Base-by-base conservation (phyloP, 768 basidiomycete genomes). In the Sutorius australiensis region DNA sequence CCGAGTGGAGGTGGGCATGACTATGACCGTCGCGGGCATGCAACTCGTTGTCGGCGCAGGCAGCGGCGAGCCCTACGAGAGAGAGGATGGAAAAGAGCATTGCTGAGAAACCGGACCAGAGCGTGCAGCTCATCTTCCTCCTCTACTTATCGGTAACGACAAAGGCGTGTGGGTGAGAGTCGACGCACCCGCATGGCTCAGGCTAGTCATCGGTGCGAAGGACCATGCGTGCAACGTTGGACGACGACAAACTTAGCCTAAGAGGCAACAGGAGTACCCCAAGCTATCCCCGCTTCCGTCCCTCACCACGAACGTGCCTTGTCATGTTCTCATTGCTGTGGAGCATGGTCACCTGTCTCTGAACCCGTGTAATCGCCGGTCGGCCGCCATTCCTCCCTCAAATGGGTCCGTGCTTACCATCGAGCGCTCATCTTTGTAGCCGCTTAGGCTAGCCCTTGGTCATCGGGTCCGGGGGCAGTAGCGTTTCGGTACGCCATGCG, bases 1-100 rank as follows among this genome's bases (percentile, higher is more conserved):
- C 41, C 24, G 24, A 24, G 44, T 68, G 69, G 13, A 46, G 39
- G 47, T 75, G 72, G 34, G 54, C 62, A 60, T 77, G 72, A 17
- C 50, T 65, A 56, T 75, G 73, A 14, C 57, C 64, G 44, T 58
- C 64, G 58, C 50, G 71, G 56, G 50, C 55, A 40, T 58, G 57
- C 3, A 54, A 34, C n/a, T 57, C 50, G 36, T 48, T 13, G 19
- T 65, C 61, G 16, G 50, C 33, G 41, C 64, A 67, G 39, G 69
- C 67, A 28, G 51, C 28, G 34, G 49, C 59, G 19, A 69, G 40
- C 19, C 57, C 57, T 5, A 56, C 31, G 27, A 69, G 51, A 24
- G 53, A 43, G 38, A 65, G 30, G 3, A 63, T 27, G 24, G 33
- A 48, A 6, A 69, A n/a, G 19, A 63, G 24, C 61, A 64, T 62